Evolutionary conservation across 345 rosid species (phyloP), one percentile per base, ranked within the genome.

Genomic region (Camelina neglecta): DNA sequence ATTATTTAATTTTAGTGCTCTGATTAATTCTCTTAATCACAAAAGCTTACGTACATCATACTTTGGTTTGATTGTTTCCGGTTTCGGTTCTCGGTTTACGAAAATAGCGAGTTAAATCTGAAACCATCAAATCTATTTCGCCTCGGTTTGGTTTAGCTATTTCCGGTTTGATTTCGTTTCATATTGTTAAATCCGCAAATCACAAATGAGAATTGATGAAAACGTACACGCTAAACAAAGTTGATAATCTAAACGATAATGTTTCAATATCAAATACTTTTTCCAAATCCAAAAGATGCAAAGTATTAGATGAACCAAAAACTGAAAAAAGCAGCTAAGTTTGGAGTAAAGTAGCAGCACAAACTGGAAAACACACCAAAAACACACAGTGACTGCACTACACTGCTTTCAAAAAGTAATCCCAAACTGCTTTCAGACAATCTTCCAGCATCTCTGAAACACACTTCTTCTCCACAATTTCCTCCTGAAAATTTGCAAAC

Each of bases 391-490:
- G 79, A 75, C 69, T 29, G 60, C 12, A 67, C n/a, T 60, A 47
- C n/a, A 42, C 6, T 42, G 13, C 35, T 23, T 67, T 68, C 55
- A 67, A 41, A 60, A 75, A 67, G 73, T 41, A 26, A 50, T 41
- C 74, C 55, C 74, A 75, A 9, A 51, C 47, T 59, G 29, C 6
- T 68, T 60, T 29, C 56, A 51, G 74, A 75, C 74, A 75, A 75
- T 67, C 73, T 67, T 67, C 67, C 29, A 59, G 47, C 73, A 50
- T 67, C 68, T 67, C 73, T 60, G 79, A 67, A 67, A 67, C 68
- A 68, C 24, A 60, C 15, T 38, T 9, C 45, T 12, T 59, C 44
- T 48, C 67, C 73, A 49, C 47, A 20, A 38, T 33, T 67, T 75
- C 54, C 63, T 67, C 74, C 67, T 75, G 33, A 24, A 47, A 16